Evolutionary conservation across 495 filamentous ascomycete species (phyloP).

Genomic region (Acidiella bohemica): DNA sequence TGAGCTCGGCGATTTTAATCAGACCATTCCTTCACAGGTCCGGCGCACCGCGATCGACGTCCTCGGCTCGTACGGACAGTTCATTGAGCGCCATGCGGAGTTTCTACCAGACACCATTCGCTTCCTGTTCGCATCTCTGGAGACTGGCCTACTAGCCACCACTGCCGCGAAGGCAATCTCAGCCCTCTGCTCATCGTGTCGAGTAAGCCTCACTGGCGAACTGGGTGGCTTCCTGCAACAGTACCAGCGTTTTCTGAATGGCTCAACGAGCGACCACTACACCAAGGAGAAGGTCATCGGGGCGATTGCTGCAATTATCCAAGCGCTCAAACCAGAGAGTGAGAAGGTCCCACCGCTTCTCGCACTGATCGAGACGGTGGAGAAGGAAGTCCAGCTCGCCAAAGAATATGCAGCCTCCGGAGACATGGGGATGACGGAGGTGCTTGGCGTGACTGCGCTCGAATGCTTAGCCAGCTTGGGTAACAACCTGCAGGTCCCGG

Average conservation of each 20-base stretch:
- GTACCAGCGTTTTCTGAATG: slow-evolving; percentile 50
- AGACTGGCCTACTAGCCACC: slow-evolving; percentile 48
- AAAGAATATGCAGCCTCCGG: slow-evolving; percentile 22
- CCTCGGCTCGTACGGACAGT: slow-evolving; percentile 66
- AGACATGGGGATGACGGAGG: slow-evolving; percentile 36
- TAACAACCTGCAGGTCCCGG: slow-evolving; percentile 60
- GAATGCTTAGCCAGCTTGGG: slow-evolving; percentile 65
- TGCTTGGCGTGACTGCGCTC: slow-evolving; percentile 49
- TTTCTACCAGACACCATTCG: slow-evolving; percentile 63
- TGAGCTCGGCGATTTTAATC: slow-evolving; percentile 40
- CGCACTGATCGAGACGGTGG: slow-evolving; percentile 51
- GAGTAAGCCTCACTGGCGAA: slow-evolving; percentile 53
- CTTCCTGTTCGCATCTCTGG: slow-evolving; percentile 66
- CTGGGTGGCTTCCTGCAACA: slow-evolving; percentile 65
- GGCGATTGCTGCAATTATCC: slow-evolving; percentile 72
- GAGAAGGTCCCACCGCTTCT: slow-evolving; percentile 48
- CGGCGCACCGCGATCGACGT: slow-evolving; percentile 64
- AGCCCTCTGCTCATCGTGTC: slow-evolving; percentile 68
- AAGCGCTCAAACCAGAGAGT: slow-evolving; percentile 54
- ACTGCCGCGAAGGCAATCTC: slow-evolving; percentile 70
- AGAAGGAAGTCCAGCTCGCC: slow-evolving; percentile 42
- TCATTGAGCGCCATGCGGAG: slow-evolving; percentile 61
- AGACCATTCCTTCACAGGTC: slow-evolving; percentile 49
- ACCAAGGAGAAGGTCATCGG: slow-evolving; percentile 73
- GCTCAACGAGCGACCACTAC: slow-evolving; percentile 47